These are phyloP conservation scores for Vitis vinifera DNA, from an alignment of 164 flowering plant genomes.

Conservation along the genomic window ASM3070453v1 NC_081805.1:1854501-1855000, in stretches of 20 bases:
- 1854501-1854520: conserved; percentile 30
- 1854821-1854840: conserved; percentile 5
- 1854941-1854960: too few relatives aligned
- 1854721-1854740: conserved; percentile 9
- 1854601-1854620: neutral
- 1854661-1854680: conserved; percentile 27
- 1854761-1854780: neutral
- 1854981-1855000: too few relatives aligned
- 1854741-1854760: conserved; percentile 1
- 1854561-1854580: neutral
- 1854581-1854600: neutral
- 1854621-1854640: neutral
- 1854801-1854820: too few relatives aligned
- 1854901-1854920: neutral
- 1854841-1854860: conserved; percentile 38
- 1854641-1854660: conserved; percentile 15
- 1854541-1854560: conserved; percentile 13
- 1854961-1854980: too few relatives aligned
- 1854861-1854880: conserved; percentile 43
- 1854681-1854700: conserved; percentile 32
- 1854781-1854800: neutral
- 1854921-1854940: too few relatives aligned
- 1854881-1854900: conserved; percentile 26
- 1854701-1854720: conserved; percentile 30
- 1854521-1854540: conserved; percentile 20